Evolutionary conservation across 257 asterid species (phyloP), one percentile per base, ranked within the genome.

Genomic region (Solanum dulcamara): DNA sequence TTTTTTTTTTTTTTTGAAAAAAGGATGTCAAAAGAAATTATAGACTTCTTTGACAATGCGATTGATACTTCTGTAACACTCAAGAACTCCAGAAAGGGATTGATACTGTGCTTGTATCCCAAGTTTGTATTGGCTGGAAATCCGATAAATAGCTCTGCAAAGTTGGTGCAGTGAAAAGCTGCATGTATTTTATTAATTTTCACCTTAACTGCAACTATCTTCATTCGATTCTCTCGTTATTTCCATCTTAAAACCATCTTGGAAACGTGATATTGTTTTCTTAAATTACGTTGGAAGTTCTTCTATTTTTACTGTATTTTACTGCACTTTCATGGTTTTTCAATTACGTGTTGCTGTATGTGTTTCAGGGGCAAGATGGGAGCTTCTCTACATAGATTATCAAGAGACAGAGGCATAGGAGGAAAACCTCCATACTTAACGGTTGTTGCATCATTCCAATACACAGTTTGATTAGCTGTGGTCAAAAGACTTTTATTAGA

Each of bases 321-420:
- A 28, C 35, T 66, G 81, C 38, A 55, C 37, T 64, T 80, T 51
- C 67, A 70, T 66, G 32, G 57, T 44, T 30, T 3, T 42, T 46
- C 80, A 70, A 55, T 66, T 48, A 44, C n/a, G 32, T 26, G 26
- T n/a, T 71, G 9, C 14, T 62, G 35, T 84, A 60, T 85, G 81
- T 46, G 71, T 67, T 86, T 84, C 26, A 95, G 97, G 98, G 97
- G 97, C 12, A 95, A 90, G 86, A 92, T 93, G 89, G 98, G 97
- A 71, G 93, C 98, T 12, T 95, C 97, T 30, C 59, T 89, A 74
- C 94, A 95, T 84, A 88, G 97, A 55, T 38, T 86, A 57, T 80
- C 77, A 13, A 89, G 92, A 88, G 90, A 70, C 28, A 60, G 85
- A 68, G 97, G 94, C 30, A 74, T 92, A 59, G 97, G 95, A 85